Base-by-base conservation (phyloP, 1,284 basidiomycete genomes). In the Cryptococcus sp. region DNA sequence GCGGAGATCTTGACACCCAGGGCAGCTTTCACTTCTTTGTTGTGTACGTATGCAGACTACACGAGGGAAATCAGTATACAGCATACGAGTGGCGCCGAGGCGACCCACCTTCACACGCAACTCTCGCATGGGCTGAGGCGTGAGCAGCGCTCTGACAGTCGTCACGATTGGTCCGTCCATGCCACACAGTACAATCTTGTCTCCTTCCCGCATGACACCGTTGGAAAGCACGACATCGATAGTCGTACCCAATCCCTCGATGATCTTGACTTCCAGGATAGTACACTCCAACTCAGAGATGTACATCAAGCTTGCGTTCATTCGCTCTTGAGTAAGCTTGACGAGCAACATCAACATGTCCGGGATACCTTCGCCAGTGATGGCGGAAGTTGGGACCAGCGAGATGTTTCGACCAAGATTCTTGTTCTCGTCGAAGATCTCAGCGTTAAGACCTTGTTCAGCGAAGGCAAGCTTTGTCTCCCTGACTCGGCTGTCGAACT, bases 291-390 rank as follows among this genome's bases (percentile, higher is more conserved):
- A 84, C 78, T 98, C 94, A 31, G 93, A 93, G 58, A 99, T 85
- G 81, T 98, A 99, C 96, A 99, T 99, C 66, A 99, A 84, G 52
- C 88, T 85, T 75, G 95, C 91, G 75, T 90, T 94, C 95, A 99
- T 98, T 61, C 96, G 87, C 79, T 95, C 91, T 78, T 99, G 96
- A 8, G 96, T 99, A 57, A 99, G 84, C 78, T 96, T 94, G 79
- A 98, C 87, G 74, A 99, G 87, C 39, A 99, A 85, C 88, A 94
- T 92, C 78, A 99, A 93, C 91, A 99, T 93, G 81, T 99, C 96
- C n/a, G 96, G 96, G 23, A 99, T 86, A 81, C 96, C 96, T 81
- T 99, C 96, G 62, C 96, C 96, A 0, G 95, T 97, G 78, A 95
- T 87, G 31, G 96, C 96, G 56, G 95, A 98, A 6, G 96, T 99